A percentile compares a stretch with the other conserved stretches of the same genome.
These are phyloP conservation scores for Erigeron philadelphicus DNA, from an alignment of 140 eudicot species.

Conservation along the genomic window DNA sequence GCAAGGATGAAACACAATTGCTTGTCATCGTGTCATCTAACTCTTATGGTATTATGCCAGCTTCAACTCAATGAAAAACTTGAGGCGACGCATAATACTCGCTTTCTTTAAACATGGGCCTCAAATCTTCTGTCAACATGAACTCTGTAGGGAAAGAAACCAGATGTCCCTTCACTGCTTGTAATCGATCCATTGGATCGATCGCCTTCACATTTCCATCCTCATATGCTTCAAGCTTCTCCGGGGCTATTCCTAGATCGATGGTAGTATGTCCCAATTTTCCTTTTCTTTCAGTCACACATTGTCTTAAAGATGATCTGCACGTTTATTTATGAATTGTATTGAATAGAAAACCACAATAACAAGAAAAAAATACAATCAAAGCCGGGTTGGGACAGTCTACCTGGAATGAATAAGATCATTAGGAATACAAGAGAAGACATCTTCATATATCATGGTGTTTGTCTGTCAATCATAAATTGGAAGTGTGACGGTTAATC, in stretches of 20 bases:
- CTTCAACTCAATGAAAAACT: conserved; percentile 64
- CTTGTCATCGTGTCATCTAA: conserved; percentile 5
- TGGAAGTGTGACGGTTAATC: conserved; percentile 3
- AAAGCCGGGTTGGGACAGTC: neutral
- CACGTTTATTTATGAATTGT: conserved; percentile 1
- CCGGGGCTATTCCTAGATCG: conserved; percentile 88
- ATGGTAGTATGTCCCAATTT: conserved; percentile 79
- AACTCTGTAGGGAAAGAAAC: conserved; percentile 90
- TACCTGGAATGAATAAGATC: conserved; percentile 97
- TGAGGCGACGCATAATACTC: conserved; percentile 96
- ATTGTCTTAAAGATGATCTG: conserved; percentile 81
- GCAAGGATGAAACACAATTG: conserved; percentile 17
- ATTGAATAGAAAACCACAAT: neutral
- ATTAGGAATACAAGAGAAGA: conserved; percentile 82
- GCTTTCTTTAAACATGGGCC: conserved; percentile 92
- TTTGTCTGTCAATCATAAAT: conserved; percentile 60
- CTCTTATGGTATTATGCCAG: neutral
- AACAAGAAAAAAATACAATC: neutral
- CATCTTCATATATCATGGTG: conserved; percentile 92
- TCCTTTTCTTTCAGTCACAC: conserved; percentile 68
- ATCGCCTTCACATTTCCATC: conserved; percentile 58
- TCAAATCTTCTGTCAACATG: conserved; percentile 85
- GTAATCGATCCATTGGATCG: conserved; percentile 78
- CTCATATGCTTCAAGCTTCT: conserved; percentile 62
- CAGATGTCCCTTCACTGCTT: conserved; percentile 81